These are phyloP conservation scores for Coemansia sp. DNA, from an alignment of 192 early-diverging fungal genomes.

Conservation along the genomic window DNA sequence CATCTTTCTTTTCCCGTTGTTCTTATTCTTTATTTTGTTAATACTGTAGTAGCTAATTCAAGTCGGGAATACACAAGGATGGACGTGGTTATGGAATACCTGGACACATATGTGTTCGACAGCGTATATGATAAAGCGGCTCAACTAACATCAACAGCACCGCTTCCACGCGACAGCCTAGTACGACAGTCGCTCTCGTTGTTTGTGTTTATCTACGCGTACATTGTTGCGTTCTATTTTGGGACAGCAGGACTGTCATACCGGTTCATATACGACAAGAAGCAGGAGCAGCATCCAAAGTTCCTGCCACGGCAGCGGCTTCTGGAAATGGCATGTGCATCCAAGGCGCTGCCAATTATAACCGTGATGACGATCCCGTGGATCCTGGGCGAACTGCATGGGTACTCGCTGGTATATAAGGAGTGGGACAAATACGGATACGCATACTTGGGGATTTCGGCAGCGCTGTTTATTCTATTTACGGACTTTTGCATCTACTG, in stretches of 20 bases:
- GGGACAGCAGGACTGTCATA: conserved; percentile 73
- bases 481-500: conserved; percentile 96
- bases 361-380: conserved; percentile 84
- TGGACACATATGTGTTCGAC: conserved; percentile 68
- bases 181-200: conserved; percentile 73
- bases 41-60: no score
- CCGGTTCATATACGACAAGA: conserved; percentile 82
- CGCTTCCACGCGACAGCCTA: conserved; percentile 60
- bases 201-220: conserved; percentile 67
- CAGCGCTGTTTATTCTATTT: conserved; percentile 79
- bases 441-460: conserved; percentile 65
- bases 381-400: conserved; percentile 86
- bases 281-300: conserved; percentile 90
- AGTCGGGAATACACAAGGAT: conserved; percentile 28
- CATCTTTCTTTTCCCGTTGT: no score
- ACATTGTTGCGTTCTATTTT: conserved; percentile 81
- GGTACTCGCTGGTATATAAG: conserved; percentile 84
- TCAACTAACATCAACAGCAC: conserved; percentile 41
- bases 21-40: no score
- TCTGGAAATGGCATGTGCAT: conserved; percentile 80
- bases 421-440: conserved; percentile 68
- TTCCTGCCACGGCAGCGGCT: conserved; percentile 85
- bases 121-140: conserved; percentile 57
- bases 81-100: conserved; percentile 63
- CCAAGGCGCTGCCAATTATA: conserved; percentile 77